Base-by-base conservation (phyloP, 2,329 filamentous ascomycete genomes). In the Trichoderma koningii region DNA sequence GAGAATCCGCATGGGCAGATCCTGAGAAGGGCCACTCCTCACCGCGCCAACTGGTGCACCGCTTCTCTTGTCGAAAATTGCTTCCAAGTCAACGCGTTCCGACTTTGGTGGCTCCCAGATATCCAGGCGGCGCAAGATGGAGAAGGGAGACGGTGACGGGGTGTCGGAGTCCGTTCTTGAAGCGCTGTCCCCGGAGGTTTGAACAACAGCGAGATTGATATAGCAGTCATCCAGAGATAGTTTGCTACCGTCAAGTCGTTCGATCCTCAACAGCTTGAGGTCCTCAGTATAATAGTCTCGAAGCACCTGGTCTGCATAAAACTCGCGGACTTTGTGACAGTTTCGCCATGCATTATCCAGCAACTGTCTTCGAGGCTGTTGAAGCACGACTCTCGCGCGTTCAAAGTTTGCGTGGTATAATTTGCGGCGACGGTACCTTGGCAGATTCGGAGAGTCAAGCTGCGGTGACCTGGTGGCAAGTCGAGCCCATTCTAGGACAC, bases 401-500 rank as follows among this genome's bases (percentile, higher is more conserved):
- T 52, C 28, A 7, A 52, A 28, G 34, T 52, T 15, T 10, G 15
- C 19, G 17, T 34, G 34, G n/a, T 52, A 52, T 12, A 12, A 7
- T 52, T 52, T 52, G 50, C 50, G 28, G 34, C 50, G 50, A 3
- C 50, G 17, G 1, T 28, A 52, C 7, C 28, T 52, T 52, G 50
- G 19, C 28, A 52, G 19, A 28, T 52, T 47, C n/a, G 17, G 50
- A 2, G 50, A 52, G 50, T 34, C 50, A 7, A 52, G 28, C 4
- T 52, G 50, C 17, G 50, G 50, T 23, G 50, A 52, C n/a, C 28
- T 34, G 4, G 28, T 52, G 19, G 34, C 50, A 7, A 52, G 28
- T 7, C 50, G 50, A 52, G 50, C 28, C 50, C 50, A 52, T 52
- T 52, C 50, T 7, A 52, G 28, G 12, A 52, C 50, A 34, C 50